Evolutionary conservation across 148 eudicot species (phyloP).

Genomic region (Talinum fruticosum): DNA sequence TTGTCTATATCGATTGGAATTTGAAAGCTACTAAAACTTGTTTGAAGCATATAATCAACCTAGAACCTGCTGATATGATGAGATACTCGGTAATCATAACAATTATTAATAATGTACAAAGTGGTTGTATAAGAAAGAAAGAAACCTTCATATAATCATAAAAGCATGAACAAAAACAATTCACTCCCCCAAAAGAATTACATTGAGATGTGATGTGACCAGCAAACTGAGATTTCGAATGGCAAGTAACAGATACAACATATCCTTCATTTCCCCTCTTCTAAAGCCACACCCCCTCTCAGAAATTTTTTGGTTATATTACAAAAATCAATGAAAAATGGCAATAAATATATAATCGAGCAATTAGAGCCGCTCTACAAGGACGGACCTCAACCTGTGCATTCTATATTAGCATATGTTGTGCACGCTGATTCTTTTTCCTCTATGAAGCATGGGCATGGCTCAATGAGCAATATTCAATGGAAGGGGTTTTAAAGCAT

Average conservation of each 20-base stretch:
- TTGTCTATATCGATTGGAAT: too few species aligned
- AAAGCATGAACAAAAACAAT: background rate
- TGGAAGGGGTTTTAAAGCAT: constrained; percentile 85
- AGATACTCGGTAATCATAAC: background rate
- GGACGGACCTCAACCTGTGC: constrained; percentile 32
- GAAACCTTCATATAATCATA: background rate
- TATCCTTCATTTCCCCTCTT: background rate
- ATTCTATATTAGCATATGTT: constrained; percentile 30
- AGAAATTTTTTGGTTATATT: constrained; percentile 13
- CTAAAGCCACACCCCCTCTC: constrained; percentile 1
- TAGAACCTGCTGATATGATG: too few species aligned
- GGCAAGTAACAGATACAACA: constrained; percentile 23
- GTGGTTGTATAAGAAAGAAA: background rate
- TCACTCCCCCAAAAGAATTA: background rate
- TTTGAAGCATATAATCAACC: too few species aligned
- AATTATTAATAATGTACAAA: background rate
- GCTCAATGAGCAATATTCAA: constrained; percentile 38
- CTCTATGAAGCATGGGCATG: constrained; percentile 3
- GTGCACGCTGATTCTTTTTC: constrained; percentile 18
- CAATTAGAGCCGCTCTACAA: constrained; percentile 28
- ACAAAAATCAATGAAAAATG: constrained; percentile 28
- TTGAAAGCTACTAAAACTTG: too few species aligned
- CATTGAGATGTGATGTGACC: background rate
- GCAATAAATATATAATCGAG: constrained; percentile 28
- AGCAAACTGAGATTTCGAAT: constrained; percentile 12